A percentile compares a stretch with the other conserved stretches of the same genome.
Conservation (phyloP, 805 yeast species). For the Maudiozyma serrabonitensis region DNA sequence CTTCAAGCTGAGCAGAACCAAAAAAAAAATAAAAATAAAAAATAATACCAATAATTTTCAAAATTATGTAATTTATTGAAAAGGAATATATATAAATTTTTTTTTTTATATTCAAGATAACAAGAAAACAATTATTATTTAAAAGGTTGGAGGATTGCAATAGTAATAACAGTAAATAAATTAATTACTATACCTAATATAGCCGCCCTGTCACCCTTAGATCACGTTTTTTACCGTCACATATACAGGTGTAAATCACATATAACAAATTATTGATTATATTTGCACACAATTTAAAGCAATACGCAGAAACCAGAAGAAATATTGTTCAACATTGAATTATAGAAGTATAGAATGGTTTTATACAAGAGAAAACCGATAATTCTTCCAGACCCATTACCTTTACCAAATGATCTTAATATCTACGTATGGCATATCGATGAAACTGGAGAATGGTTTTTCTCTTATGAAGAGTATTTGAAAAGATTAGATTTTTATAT, state of each 20-base stretch:
- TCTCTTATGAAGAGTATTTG: conserved; percentile 65
- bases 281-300: neutral
- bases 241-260: too few species aligned
- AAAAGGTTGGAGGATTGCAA: too few species aligned
- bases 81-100: too few species aligned
- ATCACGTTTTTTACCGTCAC: too few species aligned
- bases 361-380: conserved; percentile 68
- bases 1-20: too few species aligned
- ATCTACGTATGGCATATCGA: conserved; percentile 73
- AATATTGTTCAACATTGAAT: neutral
- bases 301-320: neutral
- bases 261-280: neutral
- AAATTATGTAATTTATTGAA: too few species aligned
- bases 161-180: neutral
- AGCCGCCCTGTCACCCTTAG: neutral
- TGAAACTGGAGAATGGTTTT: conserved; percentile 84
- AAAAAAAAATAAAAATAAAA: too few species aligned
- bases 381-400: conserved; percentile 45
- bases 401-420: conserved; percentile 44
- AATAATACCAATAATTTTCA: too few species aligned
- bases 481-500: conserved; percentile 62
- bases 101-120: too few species aligned
- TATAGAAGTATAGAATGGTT: conserved; percentile 38
- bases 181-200: neutral
- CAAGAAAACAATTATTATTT: too few species aligned